phyloP scores from a whole-genome alignment of 495 filamentous ascomycete species.

The Talaromyces nanjingensis region DNA sequence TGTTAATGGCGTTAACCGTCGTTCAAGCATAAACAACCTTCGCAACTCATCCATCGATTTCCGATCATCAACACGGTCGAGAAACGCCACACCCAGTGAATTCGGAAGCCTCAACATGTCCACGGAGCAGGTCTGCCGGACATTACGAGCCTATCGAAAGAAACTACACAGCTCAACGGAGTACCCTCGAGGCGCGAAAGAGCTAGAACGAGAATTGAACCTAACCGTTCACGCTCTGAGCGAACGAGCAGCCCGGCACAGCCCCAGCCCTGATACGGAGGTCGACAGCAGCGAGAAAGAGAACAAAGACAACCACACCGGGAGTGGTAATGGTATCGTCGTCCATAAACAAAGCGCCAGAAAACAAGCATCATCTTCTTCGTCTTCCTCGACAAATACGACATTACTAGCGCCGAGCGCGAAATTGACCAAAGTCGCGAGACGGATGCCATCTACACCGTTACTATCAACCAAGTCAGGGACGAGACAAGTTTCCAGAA shows the following conservation, averaged over 20 bases:
- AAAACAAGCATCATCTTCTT: background rate
- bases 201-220: conserved; percentile 73
- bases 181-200: conserved; percentile 55
- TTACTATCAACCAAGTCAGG: conserved; percentile 22
- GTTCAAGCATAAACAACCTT: conserved; percentile 18
- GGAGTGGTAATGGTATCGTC: background rate
- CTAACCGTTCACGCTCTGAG: conserved; percentile 66
- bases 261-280: conserved; percentile 25
- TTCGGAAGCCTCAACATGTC: conserved; percentile 64
- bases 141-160: conserved; percentile 75
- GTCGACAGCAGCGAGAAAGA: conserved; percentile 42
- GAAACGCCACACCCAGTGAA: conserved; percentile 44
- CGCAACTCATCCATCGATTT: conserved; percentile 54
- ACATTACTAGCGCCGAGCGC: background rate
- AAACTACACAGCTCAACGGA: conserved; percentile 62
- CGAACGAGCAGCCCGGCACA: conserved; percentile 28
- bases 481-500: conserved; percentile 19
- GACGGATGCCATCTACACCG: conserved; percentile 33
- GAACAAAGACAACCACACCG: conserved; percentile 20
- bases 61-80: conserved; percentile 38
- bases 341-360: background rate
- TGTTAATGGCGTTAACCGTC: conserved; percentile 14
- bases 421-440: conserved; percentile 19
- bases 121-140: conserved; percentile 73
- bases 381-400: background rate